Conservation (phyloP, 75 land plant genomes). For the Picea glauca region DNA sequence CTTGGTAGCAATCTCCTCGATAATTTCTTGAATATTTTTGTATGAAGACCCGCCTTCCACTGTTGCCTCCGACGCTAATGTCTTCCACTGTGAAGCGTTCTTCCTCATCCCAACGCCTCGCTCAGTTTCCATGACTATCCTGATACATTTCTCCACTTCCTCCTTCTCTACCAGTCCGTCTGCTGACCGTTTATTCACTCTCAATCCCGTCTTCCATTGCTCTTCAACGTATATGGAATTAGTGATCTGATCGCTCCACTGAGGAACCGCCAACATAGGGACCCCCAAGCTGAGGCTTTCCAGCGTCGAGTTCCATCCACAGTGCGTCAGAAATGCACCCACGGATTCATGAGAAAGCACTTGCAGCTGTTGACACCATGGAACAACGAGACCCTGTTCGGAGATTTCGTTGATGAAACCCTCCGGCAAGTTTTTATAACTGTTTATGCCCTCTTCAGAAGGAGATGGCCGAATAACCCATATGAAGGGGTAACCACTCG, state of each 20-base stretch:
- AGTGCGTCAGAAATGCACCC: constrained; percentile 36
- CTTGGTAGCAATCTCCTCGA: constrained; percentile 9
- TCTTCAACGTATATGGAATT: constrained; percentile 25
- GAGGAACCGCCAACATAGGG: constrained; percentile 32
- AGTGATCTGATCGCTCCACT: constrained; percentile 31
- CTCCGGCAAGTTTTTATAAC: constrained; percentile 1
- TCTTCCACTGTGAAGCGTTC: constrained; percentile 41
- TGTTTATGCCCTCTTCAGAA: not conserved
- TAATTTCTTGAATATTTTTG: constrained; percentile 26
- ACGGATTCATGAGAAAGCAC: constrained; percentile 28
- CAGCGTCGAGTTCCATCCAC: constrained; percentile 49
- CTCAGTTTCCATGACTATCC: constrained; percentile 25
- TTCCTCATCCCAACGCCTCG: constrained; percentile 33
- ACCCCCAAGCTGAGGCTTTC: constrained; percentile 29
- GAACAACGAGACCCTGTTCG: constrained; percentile 16
- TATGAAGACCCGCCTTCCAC: constrained; percentile 55
- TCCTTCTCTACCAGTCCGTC: constrained; percentile 29
- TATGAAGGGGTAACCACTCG: constrained; percentile 16
- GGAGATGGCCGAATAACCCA: constrained; percentile 17
- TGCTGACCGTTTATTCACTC: constrained; percentile 2
- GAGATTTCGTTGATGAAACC: constrained; percentile 13
- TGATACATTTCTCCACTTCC: constrained; percentile 37
- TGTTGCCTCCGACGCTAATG: constrained; percentile 36
- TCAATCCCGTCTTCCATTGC: constrained; percentile 17
- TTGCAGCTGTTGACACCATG: constrained; percentile 34